Percentiles rank a stretch among this genome's conserved stretches.
These are phyloP conservation scores for Penicillium tannophilum DNA, from an alignment of 495 filamentous ascomycete genomes.

Conservation along the genomic window DNA sequence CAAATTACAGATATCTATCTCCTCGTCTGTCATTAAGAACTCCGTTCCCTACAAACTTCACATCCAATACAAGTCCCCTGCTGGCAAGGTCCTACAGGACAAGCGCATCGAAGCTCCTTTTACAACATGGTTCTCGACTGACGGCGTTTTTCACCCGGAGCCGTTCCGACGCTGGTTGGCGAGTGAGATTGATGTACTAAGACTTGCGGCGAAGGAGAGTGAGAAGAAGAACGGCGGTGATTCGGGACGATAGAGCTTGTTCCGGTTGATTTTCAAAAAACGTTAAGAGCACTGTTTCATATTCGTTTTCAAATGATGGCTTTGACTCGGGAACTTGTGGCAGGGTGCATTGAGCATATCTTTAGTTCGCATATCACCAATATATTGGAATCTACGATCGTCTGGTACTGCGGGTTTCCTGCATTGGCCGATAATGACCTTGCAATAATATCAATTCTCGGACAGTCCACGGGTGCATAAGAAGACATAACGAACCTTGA, in stretches of 20 bases:
- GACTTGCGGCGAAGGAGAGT: slow-evolving; percentile 61
- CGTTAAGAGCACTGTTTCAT: background rate
- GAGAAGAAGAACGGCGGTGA: slow-evolving; percentile 45
- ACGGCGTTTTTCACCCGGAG: slow-evolving; percentile 77
- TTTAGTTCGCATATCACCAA: background rate
- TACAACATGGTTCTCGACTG: slow-evolving; percentile 80
- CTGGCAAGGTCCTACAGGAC: slow-evolving; percentile 44
- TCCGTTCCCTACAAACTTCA: slow-evolving; percentile 75
- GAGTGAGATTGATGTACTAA: slow-evolving; percentile 65
- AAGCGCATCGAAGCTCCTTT: slow-evolving; percentile 69
- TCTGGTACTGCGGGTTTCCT: background rate
- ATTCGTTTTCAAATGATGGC: background rate
- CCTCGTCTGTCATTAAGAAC: slow-evolving; percentile 72
- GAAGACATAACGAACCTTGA: too few relatives aligned
- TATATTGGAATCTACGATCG: background rate
- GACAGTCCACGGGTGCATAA: too few relatives aligned
- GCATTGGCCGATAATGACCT: background rate
- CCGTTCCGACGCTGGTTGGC: slow-evolving; percentile 86
- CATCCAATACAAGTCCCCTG: slow-evolving; percentile 55
- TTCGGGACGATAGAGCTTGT: background rate
- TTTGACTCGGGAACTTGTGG: background rate
- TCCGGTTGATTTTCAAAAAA: background rate
- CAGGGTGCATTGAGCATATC: background rate
- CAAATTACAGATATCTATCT: slow-evolving; percentile 60
- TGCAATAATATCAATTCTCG: too few relatives aligned